Conservation (phyloP, 495 filamentous ascomycete species). For the Elaphomyces granulatus region DNA sequence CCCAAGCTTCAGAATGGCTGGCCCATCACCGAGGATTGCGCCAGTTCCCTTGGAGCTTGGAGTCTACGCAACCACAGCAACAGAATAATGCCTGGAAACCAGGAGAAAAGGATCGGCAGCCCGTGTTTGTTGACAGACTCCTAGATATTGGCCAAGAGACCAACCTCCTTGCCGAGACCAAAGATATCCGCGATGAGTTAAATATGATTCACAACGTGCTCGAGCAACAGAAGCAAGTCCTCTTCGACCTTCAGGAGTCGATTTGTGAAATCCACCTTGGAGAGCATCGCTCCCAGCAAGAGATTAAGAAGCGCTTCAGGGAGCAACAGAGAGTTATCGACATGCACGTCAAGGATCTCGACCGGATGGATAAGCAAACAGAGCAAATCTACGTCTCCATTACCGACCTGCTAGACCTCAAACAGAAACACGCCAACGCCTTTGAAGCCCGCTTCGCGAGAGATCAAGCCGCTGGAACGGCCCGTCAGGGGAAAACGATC, state of each 20-base stretch:
- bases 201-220: constrained; percentile 53
- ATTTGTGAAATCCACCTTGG: constrained; percentile 36
- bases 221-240: constrained; percentile 41
- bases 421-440: constrained; percentile 58
- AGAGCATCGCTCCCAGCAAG: constrained; percentile 29
- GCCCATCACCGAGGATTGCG: constrained; percentile 42
- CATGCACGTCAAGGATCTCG: constrained; percentile 47
- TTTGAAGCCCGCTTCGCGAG: constrained; percentile 55
- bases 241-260: constrained; percentile 40
- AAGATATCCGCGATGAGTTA: constrained; percentile 61
- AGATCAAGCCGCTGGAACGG: constrained; percentile 49
- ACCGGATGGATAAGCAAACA: constrained; percentile 55
- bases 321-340: constrained; percentile 49
- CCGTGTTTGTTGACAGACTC: constrained; percentile 47
- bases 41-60: constrained; percentile 19
- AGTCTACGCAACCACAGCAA: constrained; percentile 21
- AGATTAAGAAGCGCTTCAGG: constrained; percentile 42
- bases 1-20: constrained; percentile 46
- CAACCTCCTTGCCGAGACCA: constrained; percentile 48
- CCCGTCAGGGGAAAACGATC: constrained; percentile 55
- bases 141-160: constrained; percentile 57
- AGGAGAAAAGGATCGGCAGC: constrained; percentile 19
- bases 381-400: constrained; percentile 48
- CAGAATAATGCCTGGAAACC: constrained; percentile 14
- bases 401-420: constrained; percentile 45